Conservation (phyloP, 1,284 basidiomycete genomes). For the Ceratobasidium theobromae region DNA sequence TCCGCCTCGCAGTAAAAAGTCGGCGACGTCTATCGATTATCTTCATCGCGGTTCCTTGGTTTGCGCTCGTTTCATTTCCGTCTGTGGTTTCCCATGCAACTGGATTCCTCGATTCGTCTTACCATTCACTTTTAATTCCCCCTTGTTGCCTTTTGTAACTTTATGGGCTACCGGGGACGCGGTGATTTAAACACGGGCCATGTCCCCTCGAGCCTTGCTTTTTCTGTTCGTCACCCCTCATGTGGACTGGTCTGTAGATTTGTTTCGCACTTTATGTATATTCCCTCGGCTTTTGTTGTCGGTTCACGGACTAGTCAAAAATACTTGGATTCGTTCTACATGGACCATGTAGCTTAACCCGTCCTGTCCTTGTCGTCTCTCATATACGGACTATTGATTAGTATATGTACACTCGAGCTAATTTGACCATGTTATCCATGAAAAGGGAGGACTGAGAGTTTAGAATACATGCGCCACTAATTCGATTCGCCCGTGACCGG, state of each 20-base stretch:
- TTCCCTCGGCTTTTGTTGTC: constrained; percentile 1
- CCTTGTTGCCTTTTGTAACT: constrained; percentile 2
- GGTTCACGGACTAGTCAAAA: constrained; percentile 19
- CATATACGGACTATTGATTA: neutral
- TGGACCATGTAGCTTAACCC: constrained; percentile 19
- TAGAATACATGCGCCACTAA: constrained; percentile 4
- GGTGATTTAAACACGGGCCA: constrained; percentile 29
- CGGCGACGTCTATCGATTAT: constrained; percentile 22
- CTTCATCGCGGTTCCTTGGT: constrained; percentile 15
- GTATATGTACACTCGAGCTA: constrained; percentile 22
- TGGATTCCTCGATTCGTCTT: neutral
- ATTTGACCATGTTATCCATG: neutral
- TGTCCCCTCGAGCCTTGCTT: constrained; percentile 4
- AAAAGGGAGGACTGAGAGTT: neutral
- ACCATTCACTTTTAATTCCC: neutral
- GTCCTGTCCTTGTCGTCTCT: neutral
- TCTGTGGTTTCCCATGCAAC: neutral
- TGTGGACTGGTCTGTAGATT: constrained; percentile 18
- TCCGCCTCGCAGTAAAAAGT: constrained; percentile 21
- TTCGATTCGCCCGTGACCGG: constrained; percentile 5
- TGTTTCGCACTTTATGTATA: constrained; percentile 15
- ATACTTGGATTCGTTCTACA: constrained; percentile 16
- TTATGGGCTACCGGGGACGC: constrained; percentile 26
- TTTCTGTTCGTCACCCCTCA: neutral
- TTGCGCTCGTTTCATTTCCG: neutral